phyloP scores from a whole-genome alignment of 2,329 filamentous ascomycete species.

The Verticillium longisporum region DNA sequence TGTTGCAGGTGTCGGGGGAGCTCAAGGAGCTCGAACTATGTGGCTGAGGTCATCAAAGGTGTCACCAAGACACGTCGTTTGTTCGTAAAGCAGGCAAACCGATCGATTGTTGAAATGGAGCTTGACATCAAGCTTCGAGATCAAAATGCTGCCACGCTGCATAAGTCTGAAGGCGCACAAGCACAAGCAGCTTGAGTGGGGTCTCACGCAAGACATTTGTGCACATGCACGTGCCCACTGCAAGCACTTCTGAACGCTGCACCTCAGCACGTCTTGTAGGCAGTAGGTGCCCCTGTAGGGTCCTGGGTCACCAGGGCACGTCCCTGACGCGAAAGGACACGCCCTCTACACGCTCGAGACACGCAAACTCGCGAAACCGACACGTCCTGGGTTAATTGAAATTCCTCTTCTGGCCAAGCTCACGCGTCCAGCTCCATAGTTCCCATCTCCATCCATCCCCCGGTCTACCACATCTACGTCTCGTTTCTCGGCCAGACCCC shows the following conservation, averaged over 20 bases:
- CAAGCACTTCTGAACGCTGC: not conserved
- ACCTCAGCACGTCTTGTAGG: too few relatives aligned
- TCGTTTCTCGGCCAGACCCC: not conserved
- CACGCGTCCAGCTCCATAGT: not conserved
- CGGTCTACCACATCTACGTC: not conserved
- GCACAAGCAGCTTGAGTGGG: not conserved
- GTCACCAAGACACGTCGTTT: not conserved
- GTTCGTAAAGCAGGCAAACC: not conserved
- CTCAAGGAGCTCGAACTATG: not conserved
- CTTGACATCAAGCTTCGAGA: not conserved
- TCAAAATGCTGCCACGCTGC: not conserved
- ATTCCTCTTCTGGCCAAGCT: constrained; percentile 7
- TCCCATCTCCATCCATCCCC: not conserved
- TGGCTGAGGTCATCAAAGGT: not conserved
- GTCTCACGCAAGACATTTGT: not conserved
- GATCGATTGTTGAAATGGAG: not conserved
- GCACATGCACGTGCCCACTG: not conserved
- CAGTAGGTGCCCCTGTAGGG: too few relatives aligned
- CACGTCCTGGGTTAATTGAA: constrained; percentile 26
- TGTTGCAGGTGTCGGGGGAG: not conserved
- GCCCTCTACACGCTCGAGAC: constrained; percentile 10
- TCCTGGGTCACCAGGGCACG: not conserved
- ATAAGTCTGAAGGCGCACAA: not conserved
- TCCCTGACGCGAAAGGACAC: not conserved
- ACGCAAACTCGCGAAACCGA: constrained; percentile 36